Conservation (phyloP, 345 rosid species). For the Eucalyptus tenuipes region DNA sequence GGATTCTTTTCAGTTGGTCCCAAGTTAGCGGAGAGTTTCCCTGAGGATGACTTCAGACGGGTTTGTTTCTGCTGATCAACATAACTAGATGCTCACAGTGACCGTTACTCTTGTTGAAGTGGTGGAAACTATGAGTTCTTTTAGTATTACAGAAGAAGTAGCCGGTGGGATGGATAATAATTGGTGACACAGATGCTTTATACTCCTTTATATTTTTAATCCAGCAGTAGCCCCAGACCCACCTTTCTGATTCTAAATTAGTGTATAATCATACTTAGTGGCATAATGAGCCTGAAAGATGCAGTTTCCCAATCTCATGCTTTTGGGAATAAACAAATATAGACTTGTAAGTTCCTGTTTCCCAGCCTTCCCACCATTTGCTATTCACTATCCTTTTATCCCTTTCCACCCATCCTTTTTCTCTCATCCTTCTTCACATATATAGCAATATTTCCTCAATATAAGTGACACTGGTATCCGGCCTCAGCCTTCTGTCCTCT, state of each 20-base stretch:
- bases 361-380: neutral
- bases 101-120: neutral
- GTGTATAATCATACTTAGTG: neutral
- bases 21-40: slow-evolving; percentile 29
- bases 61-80: neutral
- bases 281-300: neutral
- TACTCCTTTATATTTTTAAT: too few relatives aligned
- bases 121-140: neutral
- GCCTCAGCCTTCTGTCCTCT: neutral
- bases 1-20: slow-evolving; percentile 62
- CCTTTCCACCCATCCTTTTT: neutral
- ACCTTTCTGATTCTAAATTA: neutral
- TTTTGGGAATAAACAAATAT: neutral
- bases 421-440: neutral
- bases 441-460: neutral
- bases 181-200: neutral
- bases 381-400: neutral
- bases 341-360: neutral
- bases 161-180: neutral
- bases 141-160: neutral
- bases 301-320: neutral
- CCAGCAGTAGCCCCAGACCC: neutral
- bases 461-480: neutral
- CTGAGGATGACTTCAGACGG: slow-evolving; percentile 34
- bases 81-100: neutral